Conservation (phyloP, 768 basidiomycete species). For the Mycena sanguinolenta region DNA sequence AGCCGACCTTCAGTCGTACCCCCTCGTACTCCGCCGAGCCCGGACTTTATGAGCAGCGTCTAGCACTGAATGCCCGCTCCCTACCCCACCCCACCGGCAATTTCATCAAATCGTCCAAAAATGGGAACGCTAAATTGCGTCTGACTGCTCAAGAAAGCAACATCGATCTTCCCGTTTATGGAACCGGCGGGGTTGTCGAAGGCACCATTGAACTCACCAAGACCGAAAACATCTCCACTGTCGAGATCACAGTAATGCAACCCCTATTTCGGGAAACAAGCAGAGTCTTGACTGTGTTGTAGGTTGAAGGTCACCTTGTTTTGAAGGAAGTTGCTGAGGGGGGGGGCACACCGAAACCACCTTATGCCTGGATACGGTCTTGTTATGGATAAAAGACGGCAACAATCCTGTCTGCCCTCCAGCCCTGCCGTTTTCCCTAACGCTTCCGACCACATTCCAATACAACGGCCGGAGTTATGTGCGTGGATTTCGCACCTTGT, state of each 20-base stretch:
- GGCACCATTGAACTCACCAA: conserved; percentile 70
- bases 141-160: conserved; percentile 67
- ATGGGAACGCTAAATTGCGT: conserved; percentile 64
- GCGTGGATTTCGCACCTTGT: conserved; percentile 42
- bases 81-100: conserved; percentile 57
- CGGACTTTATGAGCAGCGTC: conserved; percentile 63
- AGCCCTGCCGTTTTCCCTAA: conserved; percentile 65
- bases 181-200: conserved; percentile 62
- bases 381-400: conserved; percentile 71
- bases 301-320: conserved; percentile 74
- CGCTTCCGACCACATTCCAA: conserved; percentile 70
- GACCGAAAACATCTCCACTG: conserved; percentile 66
- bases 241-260: conserved; percentile 71
- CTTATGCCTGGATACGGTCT: conserved; percentile 63
- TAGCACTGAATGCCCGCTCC: conserved; percentile 59
- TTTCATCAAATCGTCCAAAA: conserved; percentile 73
- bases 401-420: conserved; percentile 62
- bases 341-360: conserved; percentile 69
- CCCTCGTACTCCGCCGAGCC: conserved; percentile 70
- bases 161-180: conserved; percentile 69
- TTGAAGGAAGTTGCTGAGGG: conserved; percentile 76
- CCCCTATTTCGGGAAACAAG: conserved; percentile 19
- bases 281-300: conserved; percentile 19
- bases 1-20: conserved; percentile 50
- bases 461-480: conserved; percentile 73